A percentile compares a stretch with the other conserved stretches of the same genome.
Conservation (phyloP, 345 rosid genomes). For the Sonneratia caseolaris region DNA sequence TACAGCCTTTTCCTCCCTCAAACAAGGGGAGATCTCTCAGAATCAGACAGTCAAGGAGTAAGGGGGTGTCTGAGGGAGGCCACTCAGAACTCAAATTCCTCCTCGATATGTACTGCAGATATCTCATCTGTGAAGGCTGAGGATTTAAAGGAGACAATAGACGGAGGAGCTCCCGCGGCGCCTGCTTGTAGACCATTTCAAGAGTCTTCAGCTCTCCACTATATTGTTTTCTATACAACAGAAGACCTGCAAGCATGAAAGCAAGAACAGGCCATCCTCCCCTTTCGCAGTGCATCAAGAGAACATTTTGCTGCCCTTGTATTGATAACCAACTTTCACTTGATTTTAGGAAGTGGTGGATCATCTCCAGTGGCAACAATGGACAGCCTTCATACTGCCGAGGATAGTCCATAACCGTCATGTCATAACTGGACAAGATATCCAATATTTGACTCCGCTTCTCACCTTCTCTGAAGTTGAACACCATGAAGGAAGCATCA, state of each 20-base stretch:
- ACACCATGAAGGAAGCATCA: constrained; percentile 96
- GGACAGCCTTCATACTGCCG: constrained; percentile 88
- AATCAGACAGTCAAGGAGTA: constrained; percentile 78
- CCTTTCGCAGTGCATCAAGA: constrained; percentile 92
- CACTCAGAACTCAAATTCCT: constrained; percentile 80
- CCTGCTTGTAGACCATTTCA: constrained; percentile 97
- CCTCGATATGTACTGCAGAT: constrained; percentile 93
- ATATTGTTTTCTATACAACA: constrained; percentile 74
- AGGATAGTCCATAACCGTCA: constrained; percentile 99
- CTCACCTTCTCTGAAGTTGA: constrained; percentile 93
- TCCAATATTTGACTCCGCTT: constrained; percentile 86
- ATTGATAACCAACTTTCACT: constrained; percentile 93
- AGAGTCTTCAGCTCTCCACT: constrained; percentile 94
- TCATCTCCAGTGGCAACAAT: constrained; percentile 81
- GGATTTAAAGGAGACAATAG: constrained; percentile 77
- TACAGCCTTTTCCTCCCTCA: constrained; percentile 68
- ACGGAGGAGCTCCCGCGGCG: constrained; percentile 91
- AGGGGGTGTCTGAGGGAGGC: constrained; percentile 93
- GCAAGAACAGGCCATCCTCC: constrained; percentile 99
- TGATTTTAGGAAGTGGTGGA: constrained; percentile 79
- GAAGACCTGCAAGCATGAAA: constrained; percentile 90
- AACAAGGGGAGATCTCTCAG: constrained; percentile 73
- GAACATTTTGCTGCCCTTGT: constrained; percentile 90
- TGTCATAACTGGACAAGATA: constrained; percentile 75
- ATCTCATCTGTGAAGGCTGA: constrained; percentile 90